Evolutionary conservation across 2,329 filamentous ascomycete species (phyloP).

Genomic region (Sclerotinia subarctica): DNA sequence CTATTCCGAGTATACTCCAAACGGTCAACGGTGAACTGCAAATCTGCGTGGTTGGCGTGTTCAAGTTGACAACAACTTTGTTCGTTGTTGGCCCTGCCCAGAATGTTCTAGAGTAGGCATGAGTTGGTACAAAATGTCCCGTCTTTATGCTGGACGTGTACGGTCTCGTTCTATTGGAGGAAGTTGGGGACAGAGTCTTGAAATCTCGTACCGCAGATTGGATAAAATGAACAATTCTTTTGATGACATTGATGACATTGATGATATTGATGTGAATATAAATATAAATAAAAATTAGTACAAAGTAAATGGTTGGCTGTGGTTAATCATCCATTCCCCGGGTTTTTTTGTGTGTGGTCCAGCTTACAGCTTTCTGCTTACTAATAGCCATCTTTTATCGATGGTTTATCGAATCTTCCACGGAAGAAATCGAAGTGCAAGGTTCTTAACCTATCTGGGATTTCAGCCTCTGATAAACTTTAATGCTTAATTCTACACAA

Average conservation of each 20-base stretch:
- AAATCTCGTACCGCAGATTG: neutral
- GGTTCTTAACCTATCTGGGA: constrained; percentile 13
- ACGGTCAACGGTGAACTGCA: neutral
- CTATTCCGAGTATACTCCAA: neutral
- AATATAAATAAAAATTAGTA: neutral
- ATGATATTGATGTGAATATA: neutral
- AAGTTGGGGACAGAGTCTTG: neutral
- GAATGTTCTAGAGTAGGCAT: constrained; percentile 13
- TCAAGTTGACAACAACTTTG: constrained; percentile 11
- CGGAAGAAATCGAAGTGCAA: constrained; percentile 7
- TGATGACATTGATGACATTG: neutral
- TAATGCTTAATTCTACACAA: constrained; percentile 11
- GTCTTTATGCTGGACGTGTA: constrained; percentile 13
- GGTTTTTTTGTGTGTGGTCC: neutral
- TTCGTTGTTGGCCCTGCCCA: constrained; percentile 3
- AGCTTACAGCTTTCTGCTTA: neutral
- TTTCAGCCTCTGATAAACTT: constrained; percentile 19
- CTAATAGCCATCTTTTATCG: neutral
- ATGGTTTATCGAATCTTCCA: neutral
- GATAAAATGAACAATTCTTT: neutral
- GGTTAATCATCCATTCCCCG: neutral
- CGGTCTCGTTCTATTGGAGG: neutral
- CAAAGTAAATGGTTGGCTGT: neutral
- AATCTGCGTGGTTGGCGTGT: constrained; percentile 1
- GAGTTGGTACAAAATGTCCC: neutral